Percentiles rank a stretch among this genome's conserved stretches.
Evolutionary conservation across 2,329 filamentous ascomycete genomes (phyloP).

Genomic region (Dothideomycetes sp.): DNA sequence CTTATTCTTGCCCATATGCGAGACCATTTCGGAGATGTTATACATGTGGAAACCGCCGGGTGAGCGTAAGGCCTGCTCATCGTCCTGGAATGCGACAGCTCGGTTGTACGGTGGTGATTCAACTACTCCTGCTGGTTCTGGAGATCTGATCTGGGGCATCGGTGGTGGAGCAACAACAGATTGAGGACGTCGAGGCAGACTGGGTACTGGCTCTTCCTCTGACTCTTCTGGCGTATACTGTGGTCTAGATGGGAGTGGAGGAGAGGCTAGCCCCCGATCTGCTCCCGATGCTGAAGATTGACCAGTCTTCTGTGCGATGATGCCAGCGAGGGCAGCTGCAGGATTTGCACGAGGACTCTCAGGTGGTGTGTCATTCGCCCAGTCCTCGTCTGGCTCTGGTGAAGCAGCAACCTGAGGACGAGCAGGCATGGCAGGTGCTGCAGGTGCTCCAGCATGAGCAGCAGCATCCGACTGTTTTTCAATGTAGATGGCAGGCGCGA

Average conservation of each 20-base stretch:
- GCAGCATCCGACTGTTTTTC: conserved; percentile 49
- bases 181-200: conserved; percentile 51
- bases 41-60: conserved; percentile 86
- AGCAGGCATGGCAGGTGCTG: conserved; percentile 19
- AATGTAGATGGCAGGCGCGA: conserved; percentile 93
- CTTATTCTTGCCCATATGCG: conserved; percentile 92
- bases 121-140: conserved; percentile 29
- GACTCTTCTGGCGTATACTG: conserved; percentile 55
- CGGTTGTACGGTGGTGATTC: conserved; percentile 47
- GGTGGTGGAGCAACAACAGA: conserved; percentile 44
- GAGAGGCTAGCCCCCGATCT: conserved; percentile 29
- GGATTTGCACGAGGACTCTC: conserved; percentile 30
- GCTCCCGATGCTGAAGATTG: conserved; percentile 16
- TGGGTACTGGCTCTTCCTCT: conserved; percentile 50
- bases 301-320: conserved; percentile 38
- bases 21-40: conserved; percentile 95
- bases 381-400: conserved; percentile 22
- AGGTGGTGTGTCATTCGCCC: conserved; percentile 33
- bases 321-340: conserved; percentile 47
- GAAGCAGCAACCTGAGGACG: conserved; percentile 25
- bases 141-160: conserved; percentile 28
- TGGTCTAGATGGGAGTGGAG: conserved; percentile 43
- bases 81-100: conserved; percentile 23
- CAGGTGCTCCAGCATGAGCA: conserved; percentile 24
- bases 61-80: conserved; percentile 39